phyloP scores from a whole-genome alignment of 192 early-diverging fungal species.

The Umbelopsis vinacea region DNA sequence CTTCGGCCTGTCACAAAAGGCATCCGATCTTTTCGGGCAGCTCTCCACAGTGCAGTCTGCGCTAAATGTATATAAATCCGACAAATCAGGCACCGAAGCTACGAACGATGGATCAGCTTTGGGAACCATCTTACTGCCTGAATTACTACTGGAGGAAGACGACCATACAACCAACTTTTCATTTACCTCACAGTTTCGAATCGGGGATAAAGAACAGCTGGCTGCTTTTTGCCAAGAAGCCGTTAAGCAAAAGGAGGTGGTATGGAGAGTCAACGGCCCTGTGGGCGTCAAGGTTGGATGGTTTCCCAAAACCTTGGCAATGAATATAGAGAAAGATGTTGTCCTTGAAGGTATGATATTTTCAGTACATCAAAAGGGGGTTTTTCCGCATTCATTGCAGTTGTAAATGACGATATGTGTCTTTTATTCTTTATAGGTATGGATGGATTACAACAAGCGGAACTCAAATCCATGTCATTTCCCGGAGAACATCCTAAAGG shows the following conservation, averaged over 20 bases:
- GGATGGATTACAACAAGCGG: constrained; percentile 35
- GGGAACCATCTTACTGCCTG: background rate
- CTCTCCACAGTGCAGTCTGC: background rate
- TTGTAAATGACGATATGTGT: background rate
- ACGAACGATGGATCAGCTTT: background rate
- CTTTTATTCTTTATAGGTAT: constrained; percentile 32
- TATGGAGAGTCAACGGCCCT: constrained; percentile 10
- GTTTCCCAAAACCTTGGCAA: background rate
- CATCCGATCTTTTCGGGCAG: background rate
- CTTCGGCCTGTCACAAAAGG: background rate
- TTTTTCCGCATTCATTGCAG: background rate
- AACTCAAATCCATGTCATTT: constrained; percentile 33
- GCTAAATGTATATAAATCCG: background rate
- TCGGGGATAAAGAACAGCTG: constrained; percentile 13
- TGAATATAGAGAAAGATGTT: constrained; percentile 17
- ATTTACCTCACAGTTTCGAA: background rate
- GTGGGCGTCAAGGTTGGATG: background rate
- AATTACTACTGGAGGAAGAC: background rate
- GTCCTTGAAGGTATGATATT: background rate
- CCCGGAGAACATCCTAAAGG: constrained; percentile 37
- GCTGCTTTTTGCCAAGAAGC: constrained; percentile 10
- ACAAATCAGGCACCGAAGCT: background rate
- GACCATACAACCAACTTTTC: background rate
- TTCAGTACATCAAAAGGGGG: background rate
- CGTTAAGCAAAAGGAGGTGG: constrained; percentile 1